phyloP scores from a whole-genome alignment of 164 flowering plant species.

The Hamamelis virginiana region DNA sequence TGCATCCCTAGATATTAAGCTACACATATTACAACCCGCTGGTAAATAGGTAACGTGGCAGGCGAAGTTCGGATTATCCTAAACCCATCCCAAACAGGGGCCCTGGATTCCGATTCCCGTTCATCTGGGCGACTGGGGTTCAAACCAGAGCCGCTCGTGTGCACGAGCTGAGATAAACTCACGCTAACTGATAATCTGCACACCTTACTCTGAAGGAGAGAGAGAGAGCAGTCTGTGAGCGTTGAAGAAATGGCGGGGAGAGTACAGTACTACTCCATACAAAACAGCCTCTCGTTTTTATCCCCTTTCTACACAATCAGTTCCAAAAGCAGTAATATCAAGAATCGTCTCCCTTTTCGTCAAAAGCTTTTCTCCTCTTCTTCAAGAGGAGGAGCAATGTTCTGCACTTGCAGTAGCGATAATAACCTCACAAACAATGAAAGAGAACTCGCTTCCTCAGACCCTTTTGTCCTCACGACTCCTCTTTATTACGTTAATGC shows the following conservation, averaged over 20 bases:
- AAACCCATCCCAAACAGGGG: too few species aligned
- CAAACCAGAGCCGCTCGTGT: too few species aligned
- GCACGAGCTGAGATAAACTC: too few species aligned
- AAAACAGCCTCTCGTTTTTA: slow-evolving; percentile 35
- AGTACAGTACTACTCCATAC: slow-evolving; percentile 38
- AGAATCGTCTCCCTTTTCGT: slow-evolving; percentile 27
- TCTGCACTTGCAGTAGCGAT: slow-evolving; percentile 27
- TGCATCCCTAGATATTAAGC: too few species aligned
- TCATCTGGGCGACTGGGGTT: too few species aligned
- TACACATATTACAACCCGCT: too few species aligned
- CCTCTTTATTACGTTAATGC: slow-evolving; percentile 99
- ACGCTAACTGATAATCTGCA: not conserved
- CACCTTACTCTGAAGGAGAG: not conserved
- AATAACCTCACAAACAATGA: not conserved
- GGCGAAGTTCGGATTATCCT: too few species aligned
- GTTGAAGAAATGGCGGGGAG: slow-evolving; percentile 44
- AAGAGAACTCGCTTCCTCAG: slow-evolving; percentile 12
- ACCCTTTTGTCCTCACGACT: slow-evolving; percentile 83
- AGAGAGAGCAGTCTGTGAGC: not conserved
- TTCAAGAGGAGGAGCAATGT: slow-evolving; percentile 18
- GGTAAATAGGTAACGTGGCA: too few species aligned
- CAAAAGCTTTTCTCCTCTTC: slow-evolving; percentile 19
- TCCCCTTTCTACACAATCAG: slow-evolving; percentile 35
- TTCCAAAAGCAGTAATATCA: slow-evolving; percentile 17
- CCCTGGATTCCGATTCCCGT: too few species aligned